These are phyloP conservation scores for Lathyrus sativus DNA, from an alignment of 306 rosid genomes.

Conservation along the genomic window DNA sequence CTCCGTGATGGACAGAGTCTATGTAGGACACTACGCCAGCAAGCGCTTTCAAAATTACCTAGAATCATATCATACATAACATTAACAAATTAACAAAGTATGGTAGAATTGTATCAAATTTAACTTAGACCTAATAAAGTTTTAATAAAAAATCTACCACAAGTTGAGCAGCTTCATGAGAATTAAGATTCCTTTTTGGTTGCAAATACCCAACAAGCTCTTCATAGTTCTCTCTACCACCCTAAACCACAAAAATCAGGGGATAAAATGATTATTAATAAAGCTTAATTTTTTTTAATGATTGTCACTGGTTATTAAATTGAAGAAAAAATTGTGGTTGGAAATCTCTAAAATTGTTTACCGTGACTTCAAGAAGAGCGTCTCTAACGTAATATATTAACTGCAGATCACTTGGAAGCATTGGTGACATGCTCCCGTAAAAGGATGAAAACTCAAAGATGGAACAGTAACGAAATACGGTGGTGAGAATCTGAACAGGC, in stretches of 20 bases:
- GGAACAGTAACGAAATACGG: too few species aligned
- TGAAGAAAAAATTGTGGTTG: background rate
- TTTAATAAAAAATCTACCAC: slow-evolving; percentile 45
- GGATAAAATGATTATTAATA: background rate
- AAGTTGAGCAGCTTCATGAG: slow-evolving; percentile 53
- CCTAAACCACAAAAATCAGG: slow-evolving; percentile 43
- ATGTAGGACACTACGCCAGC: slow-evolving; percentile 62
- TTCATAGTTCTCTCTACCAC: slow-evolving; percentile 50
- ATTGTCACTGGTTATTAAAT: background rate
- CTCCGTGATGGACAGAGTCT: slow-evolving; percentile 51
- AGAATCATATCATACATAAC: slow-evolving; percentile 10
- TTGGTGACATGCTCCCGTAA: too few species aligned
- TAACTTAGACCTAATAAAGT: background rate
- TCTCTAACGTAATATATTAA: slow-evolving; percentile 50
- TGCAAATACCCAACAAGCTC: slow-evolving; percentile 51
- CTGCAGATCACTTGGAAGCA: slow-evolving; percentile 48
- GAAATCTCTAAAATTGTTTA: background rate
- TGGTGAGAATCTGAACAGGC: too few species aligned
- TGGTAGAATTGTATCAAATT: too few species aligned
- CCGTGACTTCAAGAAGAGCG: slow-evolving; percentile 53
- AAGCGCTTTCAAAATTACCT: slow-evolving; percentile 72
- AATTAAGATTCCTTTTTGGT: slow-evolving; percentile 26
- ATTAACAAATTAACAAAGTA: background rate
- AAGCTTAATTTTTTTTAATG: background rate
- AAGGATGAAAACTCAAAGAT: too few species aligned